Evolutionary conservation across 257 asterid species (phyloP), one percentile per base, ranked within the genome.

Genomic region (Voacanga thouarsii): DNA sequence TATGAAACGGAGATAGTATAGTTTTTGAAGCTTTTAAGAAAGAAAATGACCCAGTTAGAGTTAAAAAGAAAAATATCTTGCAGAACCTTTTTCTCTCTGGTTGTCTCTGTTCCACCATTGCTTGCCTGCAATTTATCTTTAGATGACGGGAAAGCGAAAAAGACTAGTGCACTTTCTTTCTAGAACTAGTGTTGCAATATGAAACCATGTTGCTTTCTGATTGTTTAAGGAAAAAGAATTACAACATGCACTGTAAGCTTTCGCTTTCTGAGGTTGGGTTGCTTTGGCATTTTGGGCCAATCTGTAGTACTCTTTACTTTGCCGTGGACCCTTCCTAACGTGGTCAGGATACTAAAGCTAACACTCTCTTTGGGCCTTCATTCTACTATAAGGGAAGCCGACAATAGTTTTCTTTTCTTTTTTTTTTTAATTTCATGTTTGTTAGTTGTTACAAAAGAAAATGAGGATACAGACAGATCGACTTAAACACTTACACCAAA

Each of bases 31-130:
- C 67, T 69, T 68, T 75, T 69, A 63, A 68, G 73, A 68, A 75
- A 66, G 56, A 43, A 24, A 24, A 50, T 75, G 44, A 33, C 55
- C 72, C 75, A 51, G 78, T 72, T 76, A 86, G 82, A 64, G 77
- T 57, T 79, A 53, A 18, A 18, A 55, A 5, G 45, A 74, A 83
- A 74, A 19, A 89, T 88, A 84, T 86, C 89, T 73, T 82, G 71
- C 78, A n/a, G 80, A 76, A 77, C 81, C 89, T 85, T 88, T 83
- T 85, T 84, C 83, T 72, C 69, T 55, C 30, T 8, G 50, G 5
- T 4, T 41, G 24, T 11, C 23, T 4, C 23, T 30, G 14, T 14
- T 59, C 78, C 67, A 57, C 39, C 49, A 53, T 61, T 26, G 6
- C 53, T 61, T 26, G 6, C 53, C 56, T 64, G 51, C 49, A 47